phyloP scores from a whole-genome alignment of 257 asterid genomes.

The Orobanche coerulescens region DNA sequence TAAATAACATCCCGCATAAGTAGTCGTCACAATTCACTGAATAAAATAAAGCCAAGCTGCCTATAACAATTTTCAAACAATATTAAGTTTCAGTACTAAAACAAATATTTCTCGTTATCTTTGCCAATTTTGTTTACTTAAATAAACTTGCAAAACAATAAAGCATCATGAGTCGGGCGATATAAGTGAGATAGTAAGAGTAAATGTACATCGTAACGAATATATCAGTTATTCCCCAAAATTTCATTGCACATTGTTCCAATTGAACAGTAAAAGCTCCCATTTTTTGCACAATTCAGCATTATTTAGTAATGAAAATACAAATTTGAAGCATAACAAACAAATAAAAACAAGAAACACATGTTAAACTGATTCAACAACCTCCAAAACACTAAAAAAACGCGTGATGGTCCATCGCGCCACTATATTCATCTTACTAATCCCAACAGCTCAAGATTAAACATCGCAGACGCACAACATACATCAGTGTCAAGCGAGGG shows the following conservation, averaged over 20 bases:
- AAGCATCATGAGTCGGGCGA: no score
- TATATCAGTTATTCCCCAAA: no score
- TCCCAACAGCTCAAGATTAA: constrained; percentile 3
- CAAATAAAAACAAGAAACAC: not conserved
- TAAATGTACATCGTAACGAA: no score
- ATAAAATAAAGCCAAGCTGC: not conserved
- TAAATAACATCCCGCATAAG: not conserved
- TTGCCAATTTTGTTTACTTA: not conserved
- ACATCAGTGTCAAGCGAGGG: not conserved
- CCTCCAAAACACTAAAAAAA: not conserved
- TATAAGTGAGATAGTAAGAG: no score
- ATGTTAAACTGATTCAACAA: not conserved
- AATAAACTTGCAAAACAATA: not conserved
- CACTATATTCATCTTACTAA: not conserved
- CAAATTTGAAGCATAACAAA: not conserved
- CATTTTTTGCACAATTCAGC: constrained; percentile 10
- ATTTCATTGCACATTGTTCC: no score
- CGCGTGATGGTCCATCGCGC: not conserved
- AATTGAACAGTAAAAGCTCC: constrained; percentile 8
- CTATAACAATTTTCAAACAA: not conserved
- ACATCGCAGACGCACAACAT: constrained; percentile 1
- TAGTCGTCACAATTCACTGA: not conserved
- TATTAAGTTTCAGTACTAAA: not conserved
- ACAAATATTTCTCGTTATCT: not conserved
- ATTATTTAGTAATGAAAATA: not conserved